A percentile compares a stretch with the other conserved stretches of the same genome.
Evolutionary conservation across 345 rosid species (phyloP).

Genomic region (Schrenkiella parvula): DNA sequence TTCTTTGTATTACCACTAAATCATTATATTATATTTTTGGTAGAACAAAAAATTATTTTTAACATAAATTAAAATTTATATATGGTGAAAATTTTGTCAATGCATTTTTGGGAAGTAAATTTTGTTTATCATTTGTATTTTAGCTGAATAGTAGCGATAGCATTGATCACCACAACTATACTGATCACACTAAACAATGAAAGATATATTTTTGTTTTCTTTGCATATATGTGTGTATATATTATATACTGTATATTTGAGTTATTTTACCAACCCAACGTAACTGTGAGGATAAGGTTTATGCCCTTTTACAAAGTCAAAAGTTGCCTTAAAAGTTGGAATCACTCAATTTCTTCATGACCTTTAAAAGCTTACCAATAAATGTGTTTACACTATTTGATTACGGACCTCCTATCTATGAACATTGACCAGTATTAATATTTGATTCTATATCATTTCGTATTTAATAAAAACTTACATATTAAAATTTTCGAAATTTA

Average conservation of each 20-base stretch:
- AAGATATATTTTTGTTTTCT: background rate
- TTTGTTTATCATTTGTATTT: background rate
- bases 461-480: background rate
- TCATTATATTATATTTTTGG: too few relatives aligned
- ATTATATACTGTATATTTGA: background rate
- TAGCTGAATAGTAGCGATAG: background rate
- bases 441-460: background rate
- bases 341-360: background rate
- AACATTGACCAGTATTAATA: background rate
- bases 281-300: constrained; percentile 19
- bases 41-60: too few relatives aligned
- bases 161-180: background rate
- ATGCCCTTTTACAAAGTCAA: constrained; percentile 19
- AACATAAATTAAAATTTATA: too few relatives aligned
- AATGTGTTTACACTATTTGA: constrained; percentile 11
- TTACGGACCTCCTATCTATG: background rate
- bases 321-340: constrained; percentile 8
- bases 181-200: background rate
- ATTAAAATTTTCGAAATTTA: background rate
- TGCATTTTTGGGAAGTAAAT: too few relatives aligned
- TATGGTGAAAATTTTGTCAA: too few relatives aligned
- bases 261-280: constrained; percentile 15
- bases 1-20: too few relatives aligned
- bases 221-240: background rate
- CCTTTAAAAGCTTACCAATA: constrained; percentile 15